Percentiles rank a stretch among this genome's conserved stretches.
phyloP scores from a whole-genome alignment of 352 stramenopile genomes.

The Halophytophthora polymorphica region DNA sequence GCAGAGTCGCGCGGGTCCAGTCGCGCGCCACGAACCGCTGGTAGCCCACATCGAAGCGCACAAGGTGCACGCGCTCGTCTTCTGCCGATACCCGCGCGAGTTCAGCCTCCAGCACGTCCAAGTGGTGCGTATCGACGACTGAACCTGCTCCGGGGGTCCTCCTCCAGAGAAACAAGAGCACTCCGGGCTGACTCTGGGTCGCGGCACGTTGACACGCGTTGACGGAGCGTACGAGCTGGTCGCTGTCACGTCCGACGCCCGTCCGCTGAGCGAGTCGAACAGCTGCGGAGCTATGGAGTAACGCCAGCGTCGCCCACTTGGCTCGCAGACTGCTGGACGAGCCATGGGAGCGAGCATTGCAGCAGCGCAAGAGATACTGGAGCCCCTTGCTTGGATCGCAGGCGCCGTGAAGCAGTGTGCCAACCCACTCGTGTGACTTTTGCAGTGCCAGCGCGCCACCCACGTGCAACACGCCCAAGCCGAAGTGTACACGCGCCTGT shows the following conservation, averaged over 20 bases:
- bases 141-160: slow-evolving; percentile 1
- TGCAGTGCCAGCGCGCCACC: slow-evolving; percentile 22
- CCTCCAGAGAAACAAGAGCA: slow-evolving; percentile 41
- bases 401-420: slow-evolving; percentile 11
- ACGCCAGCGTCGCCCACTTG: slow-evolving; percentile 29
- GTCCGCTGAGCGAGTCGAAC: slow-evolving; percentile 24
- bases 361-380: slow-evolving; percentile 22
- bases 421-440: slow-evolving; percentile 26
- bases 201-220: slow-evolving; percentile 7
- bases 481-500: slow-evolving; percentile 25
- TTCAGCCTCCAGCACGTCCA: slow-evolving; percentile 10
- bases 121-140: slow-evolving; percentile 7
- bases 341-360: not conserved
- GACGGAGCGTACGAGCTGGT: slow-evolving; percentile 3
- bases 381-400: slow-evolving; percentile 25
- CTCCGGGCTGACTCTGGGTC: slow-evolving; percentile 21
- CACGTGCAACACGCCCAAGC: slow-evolving; percentile 30
- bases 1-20: slow-evolving; percentile 22
- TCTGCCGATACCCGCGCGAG: slow-evolving; percentile 5
- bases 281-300: slow-evolving; percentile 26
- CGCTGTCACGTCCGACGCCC: not conserved
- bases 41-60: slow-evolving; percentile 38
- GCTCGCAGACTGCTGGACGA: slow-evolving; percentile 7
- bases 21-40: slow-evolving; percentile 21
- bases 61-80: slow-evolving; percentile 29